Evolutionary conservation across 1,284 basidiomycete genomes (phyloP), one percentile per base, ranked within the genome.

Genomic region (Melanopsichium pennsylvanicum): DNA sequence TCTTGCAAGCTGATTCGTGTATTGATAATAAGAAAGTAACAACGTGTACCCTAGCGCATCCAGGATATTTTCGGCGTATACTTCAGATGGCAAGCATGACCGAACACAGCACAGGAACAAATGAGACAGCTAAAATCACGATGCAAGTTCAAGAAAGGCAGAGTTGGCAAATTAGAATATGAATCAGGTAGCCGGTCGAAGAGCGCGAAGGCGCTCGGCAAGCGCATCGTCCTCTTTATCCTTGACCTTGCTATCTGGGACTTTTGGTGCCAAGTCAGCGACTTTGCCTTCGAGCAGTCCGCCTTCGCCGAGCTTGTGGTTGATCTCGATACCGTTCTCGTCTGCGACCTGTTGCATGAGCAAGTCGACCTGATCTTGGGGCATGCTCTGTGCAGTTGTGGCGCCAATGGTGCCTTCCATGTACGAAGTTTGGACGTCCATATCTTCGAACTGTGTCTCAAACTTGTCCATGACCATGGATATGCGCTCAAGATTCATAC

Each of bases 391-490:
- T 15, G 94, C 96, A 1, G 93, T 96, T 12, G 94, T 93, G 52
- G 90, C 88, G 18, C 89, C 89, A 88, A 99, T 97, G 22, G 93
- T 90, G 57, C 93, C 91, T 81, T 98, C 96, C 93, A 99, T 96
- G 83, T 95, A 95, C 4, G 90, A 91, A 4, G 96, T 96, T 82
- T 98, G 96, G 5, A 97, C 96, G 80, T 98, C 96, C 33, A 99
- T 87, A 82, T 98, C 96, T 56, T 92, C 86, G 83, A 98, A 97
- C 78, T 98, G 95, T 3, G 88, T 80, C 82, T 99, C 96, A 82
- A 99, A 99, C 84, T 95, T 97, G 84, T 98, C 96, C 96, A 99
- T 98, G 15, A 98, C 93, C 62, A 92, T 83, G 11, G 96, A 95
- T 82, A 99, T 98, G 81, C 89, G 86, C 79, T 98, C 96, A 44